A percentile compares a stretch with the other conserved stretches of the same genome.
phyloP scores from a whole-genome alignment of 371 early-diverging fungal species.

The Entomophthora muscae region DNA sequence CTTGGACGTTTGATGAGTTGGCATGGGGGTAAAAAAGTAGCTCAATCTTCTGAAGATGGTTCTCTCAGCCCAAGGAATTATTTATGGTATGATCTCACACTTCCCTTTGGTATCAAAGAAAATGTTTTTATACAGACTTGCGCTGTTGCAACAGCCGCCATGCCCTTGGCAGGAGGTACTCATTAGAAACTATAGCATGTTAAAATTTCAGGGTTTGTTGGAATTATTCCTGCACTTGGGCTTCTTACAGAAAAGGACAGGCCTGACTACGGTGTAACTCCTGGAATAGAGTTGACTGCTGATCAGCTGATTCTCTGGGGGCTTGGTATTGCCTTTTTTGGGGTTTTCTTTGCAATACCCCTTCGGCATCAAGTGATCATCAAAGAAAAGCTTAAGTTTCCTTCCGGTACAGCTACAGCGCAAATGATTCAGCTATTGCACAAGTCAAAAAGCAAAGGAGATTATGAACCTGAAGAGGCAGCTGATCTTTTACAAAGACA shows the following conservation, averaged over 20 bases:
- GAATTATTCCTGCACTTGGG: slow-evolving; percentile 53
- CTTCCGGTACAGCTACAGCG: slow-evolving; percentile 75
- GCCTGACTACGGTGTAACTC: slow-evolving; percentile 16
- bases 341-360: slow-evolving; percentile 78
- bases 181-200: neutral
- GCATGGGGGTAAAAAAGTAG: slow-evolving; percentile 12
- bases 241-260: slow-evolving; percentile 35
- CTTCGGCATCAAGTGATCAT: slow-evolving; percentile 61
- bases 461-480: slow-evolving; percentile 13
- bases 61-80: neutral
- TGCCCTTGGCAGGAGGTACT: slow-evolving; percentile 56
- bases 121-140: slow-evolving; percentile 67
- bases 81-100: slow-evolving; percentile 6
- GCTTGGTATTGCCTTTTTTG: slow-evolving; percentile 68
- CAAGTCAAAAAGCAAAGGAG: slow-evolving; percentile 12
- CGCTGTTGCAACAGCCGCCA: slow-evolving; percentile 69
- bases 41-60: neutral
- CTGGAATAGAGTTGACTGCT: slow-evolving; percentile 20
- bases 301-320: slow-evolving; percentile 52
- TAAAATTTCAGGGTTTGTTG: slow-evolving; percentile 37
- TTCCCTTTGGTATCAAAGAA: slow-evolving; percentile 50
- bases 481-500: slow-evolving; percentile 19
- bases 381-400: slow-evolving; percentile 62
- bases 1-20: slow-evolving; percentile 29
- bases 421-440: slow-evolving; percentile 68